Evolutionary conservation across 257 asterid genomes (phyloP), one percentile per base, ranked within the genome.

Genomic region (Asclepias syriaca): DNA sequence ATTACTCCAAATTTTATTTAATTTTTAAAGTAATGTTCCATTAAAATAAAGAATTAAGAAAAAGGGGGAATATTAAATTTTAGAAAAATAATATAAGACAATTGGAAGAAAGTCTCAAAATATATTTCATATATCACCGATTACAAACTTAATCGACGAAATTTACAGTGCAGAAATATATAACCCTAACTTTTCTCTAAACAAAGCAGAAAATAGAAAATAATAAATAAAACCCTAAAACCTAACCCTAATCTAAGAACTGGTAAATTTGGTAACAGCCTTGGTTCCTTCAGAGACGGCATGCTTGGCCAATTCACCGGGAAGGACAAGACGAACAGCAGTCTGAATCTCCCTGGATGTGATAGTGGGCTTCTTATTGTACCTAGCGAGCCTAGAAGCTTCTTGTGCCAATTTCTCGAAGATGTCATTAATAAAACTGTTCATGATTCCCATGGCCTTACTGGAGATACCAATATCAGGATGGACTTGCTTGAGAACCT

Each of bases 371-470:
- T 88, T 88, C 85, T 88, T 88, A 72, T 88, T 88, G 78, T 86
- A 86, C 46, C 94, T 61, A 2, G 91, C 91, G 40, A 88, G 68
- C 11, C 81, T 63, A 0, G 91, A 75, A 1, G 89, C 70, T 68
- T 88, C 94, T 70, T 77, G 83, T 4, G 85, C 94, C 77, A 88
- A 21, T 22, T 88, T 88, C 89, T 88, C 91, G 68, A 88, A 88
- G 6, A 88, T 88, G 54, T 88, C 94, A 60, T 88, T 84, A 69
- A 86, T 88, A 54, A 88, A 88, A 68, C 91, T 88, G 87, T 88
- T 88, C 94, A 88, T 86, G 29, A 88, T 88, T 0, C 94, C 94
- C 91, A 88, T 88, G 0, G 94, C 91, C 76, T 84, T 88, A 87
- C 89, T 86, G 15, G 94, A 88, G 39, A 88, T 88, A 0, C 94